Evolutionary conservation across 495 filamentous ascomycete species (phyloP).

Genomic region (Barbatosphaeria neglecta): DNA sequence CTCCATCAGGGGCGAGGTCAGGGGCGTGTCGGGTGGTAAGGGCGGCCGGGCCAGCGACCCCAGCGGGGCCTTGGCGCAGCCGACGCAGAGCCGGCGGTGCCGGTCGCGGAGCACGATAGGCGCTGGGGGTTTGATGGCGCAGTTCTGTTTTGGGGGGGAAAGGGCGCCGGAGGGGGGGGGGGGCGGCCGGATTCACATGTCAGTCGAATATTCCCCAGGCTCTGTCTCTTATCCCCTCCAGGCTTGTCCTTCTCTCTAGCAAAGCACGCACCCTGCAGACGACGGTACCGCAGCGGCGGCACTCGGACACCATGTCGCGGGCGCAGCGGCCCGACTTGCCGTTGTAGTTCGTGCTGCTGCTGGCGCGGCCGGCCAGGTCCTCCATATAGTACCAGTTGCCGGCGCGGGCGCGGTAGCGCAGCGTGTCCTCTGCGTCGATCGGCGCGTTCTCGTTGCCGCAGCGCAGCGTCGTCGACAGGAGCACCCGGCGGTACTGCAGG

Average conservation of each 20-base stretch:
- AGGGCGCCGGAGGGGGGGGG: not conserved
- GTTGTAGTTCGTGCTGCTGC: slow-evolving; percentile 20
- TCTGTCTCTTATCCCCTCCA: not conserved
- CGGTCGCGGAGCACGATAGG: slow-evolving; percentile 49
- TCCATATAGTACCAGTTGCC: slow-evolving; percentile 41
- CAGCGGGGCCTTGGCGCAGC: slow-evolving; percentile 58
- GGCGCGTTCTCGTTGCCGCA: slow-evolving; percentile 58
- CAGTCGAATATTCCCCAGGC: too few species aligned
- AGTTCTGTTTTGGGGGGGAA: slow-evolving; percentile 48
- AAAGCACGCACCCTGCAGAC: slow-evolving; percentile 70
- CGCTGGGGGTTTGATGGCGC: slow-evolving; percentile 65
- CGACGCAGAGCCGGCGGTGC: slow-evolving; percentile 65
- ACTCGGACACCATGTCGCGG: slow-evolving; percentile 72
- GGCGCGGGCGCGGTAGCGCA: slow-evolving; percentile 38
- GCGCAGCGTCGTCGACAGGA: slow-evolving; percentile 62
- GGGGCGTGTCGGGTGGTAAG: slow-evolving; percentile 11
- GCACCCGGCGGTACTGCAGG: slow-evolving; percentile 58
- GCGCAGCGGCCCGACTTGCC: slow-evolving; percentile 68
- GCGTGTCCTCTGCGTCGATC: slow-evolving; percentile 32
- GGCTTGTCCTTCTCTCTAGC: too few species aligned
- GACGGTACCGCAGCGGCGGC: slow-evolving; percentile 60
- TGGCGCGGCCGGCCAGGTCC: slow-evolving; percentile 4
- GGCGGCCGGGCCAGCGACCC: slow-evolving; percentile 25
- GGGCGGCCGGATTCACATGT: not conserved
- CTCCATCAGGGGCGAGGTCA: slow-evolving; percentile 33